Evolutionary conservation across 306 rosid genomes (phyloP).

Genomic region (Mucuna pruriens): DNA sequence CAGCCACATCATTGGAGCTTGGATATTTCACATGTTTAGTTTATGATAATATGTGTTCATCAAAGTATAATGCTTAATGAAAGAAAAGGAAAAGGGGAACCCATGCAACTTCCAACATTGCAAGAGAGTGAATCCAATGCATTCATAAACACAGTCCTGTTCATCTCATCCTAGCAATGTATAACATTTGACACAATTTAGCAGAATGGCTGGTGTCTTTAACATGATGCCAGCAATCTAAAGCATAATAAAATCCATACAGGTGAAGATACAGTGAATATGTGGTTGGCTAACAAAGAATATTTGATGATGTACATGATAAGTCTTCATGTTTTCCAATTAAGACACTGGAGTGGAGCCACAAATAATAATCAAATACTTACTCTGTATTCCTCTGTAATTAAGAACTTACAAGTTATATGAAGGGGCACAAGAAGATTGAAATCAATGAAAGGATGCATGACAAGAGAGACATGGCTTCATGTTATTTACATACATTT

Average conservation of each 20-base stretch:
- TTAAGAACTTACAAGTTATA: background rate
- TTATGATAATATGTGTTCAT: background rate
- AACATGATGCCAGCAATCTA: conserved; percentile 7
- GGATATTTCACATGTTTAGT: background rate
- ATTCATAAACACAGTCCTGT: background rate
- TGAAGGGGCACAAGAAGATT: background rate
- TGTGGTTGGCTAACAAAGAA: conserved; percentile 4
- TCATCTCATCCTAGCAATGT: conserved; percentile 5
- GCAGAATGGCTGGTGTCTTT: background rate
- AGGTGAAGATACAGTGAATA: conserved; percentile 15
- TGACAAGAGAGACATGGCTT: conserved; percentile 7
- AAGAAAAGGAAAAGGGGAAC: background rate
- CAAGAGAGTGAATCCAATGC: background rate
- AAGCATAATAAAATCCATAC: background rate
- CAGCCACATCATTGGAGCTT: background rate
- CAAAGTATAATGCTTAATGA: background rate
- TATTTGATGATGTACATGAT: background rate
- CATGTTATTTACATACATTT: background rate
- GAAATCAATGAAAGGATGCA: conserved; percentile 15
- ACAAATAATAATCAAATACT: background rate
- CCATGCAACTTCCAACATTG: background rate
- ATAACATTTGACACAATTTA: conserved; percentile 9
- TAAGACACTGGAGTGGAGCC: background rate
- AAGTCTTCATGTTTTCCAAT: background rate
- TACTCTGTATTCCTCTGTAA: background rate